These are phyloP conservation scores for Picea abies DNA, from an alignment of 83 land plant genomes.

Conservation along the genomic window DNA sequence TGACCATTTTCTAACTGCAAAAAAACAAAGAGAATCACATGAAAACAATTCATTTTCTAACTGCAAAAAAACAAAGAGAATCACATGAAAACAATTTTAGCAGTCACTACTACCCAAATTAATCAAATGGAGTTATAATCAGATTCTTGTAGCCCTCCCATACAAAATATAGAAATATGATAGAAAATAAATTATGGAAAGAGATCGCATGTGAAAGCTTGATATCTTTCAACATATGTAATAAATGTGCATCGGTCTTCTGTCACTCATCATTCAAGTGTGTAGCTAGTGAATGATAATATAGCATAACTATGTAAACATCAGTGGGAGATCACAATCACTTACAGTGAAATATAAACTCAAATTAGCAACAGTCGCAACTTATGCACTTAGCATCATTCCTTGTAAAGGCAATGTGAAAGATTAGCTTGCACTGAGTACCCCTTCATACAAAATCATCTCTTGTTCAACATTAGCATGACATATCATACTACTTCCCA, in stretches of 20 bases:
- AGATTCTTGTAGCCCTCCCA: background rate
- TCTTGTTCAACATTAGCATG: no score
- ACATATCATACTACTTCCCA: no score
- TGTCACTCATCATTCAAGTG: constrained; percentile 1
- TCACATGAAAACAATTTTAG: background rate
- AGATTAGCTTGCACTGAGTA: no score
- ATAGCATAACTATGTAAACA: background rate
- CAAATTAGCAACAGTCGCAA: background rate
- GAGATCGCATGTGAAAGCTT: background rate
- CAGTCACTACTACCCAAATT: background rate
- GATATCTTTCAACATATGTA: background rate
- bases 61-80: constrained; percentile 31
- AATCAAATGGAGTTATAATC: background rate
- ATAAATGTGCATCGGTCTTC: background rate
- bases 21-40: no score
- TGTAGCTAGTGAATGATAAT: background rate
- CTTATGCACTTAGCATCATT: no score
- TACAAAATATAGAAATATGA: background rate
- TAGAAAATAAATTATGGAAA: background rate
- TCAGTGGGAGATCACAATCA: background rate
- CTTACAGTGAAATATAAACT: no score
- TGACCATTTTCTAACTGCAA: constrained; percentile 80
- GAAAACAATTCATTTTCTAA: no score
- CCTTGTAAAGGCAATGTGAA: no score
- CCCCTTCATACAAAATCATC: no score